Conservation (phyloP, 169 alveolate species). For the Condylostoma magnum region DNA sequence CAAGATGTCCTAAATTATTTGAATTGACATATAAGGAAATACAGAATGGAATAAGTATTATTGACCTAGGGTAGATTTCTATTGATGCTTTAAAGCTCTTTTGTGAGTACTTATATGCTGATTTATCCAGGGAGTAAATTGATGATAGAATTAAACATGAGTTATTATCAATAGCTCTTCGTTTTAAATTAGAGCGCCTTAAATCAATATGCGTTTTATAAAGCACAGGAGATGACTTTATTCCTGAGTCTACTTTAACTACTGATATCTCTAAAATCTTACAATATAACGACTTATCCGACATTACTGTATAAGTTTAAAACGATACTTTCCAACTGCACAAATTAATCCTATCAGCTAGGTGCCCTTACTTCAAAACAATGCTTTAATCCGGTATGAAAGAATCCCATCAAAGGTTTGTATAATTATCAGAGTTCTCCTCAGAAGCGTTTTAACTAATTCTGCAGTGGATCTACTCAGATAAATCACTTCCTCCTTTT, state of each 20-base stretch:
- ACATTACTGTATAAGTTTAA: slow-evolving; percentile 6
- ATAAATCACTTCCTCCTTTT: slow-evolving; percentile 23
- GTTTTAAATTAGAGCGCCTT: slow-evolving; percentile 3
- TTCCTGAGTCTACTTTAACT: slow-evolving; percentile 19
- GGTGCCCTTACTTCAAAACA: slow-evolving; percentile 28
- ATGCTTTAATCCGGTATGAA: slow-evolving; percentile 26
- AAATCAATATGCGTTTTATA: not conserved
- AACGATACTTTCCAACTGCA: slow-evolving; percentile 7
- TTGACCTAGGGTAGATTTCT: not conserved
- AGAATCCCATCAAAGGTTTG: not conserved
- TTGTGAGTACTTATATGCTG: slow-evolving; percentile 29
- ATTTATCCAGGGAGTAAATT: slow-evolving; percentile 10
- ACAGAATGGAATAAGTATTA: not conserved
- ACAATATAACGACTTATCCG: not conserved
- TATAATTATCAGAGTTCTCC: not conserved
- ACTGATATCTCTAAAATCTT: not conserved
- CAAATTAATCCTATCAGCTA: slow-evolving; percentile 21
- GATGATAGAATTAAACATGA: not conserved
- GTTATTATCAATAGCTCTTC: not conserved
- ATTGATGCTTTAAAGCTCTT: not conserved
- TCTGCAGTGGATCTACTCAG: slow-evolving; percentile 24
- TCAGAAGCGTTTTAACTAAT: slow-evolving; percentile 9
- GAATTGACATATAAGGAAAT: not conserved
- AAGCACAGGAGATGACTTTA: not conserved
- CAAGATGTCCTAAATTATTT: slow-evolving; percentile 18